Conservation (phyloP, 1,284 basidiomycete genomes). For the Fistulinella cinereoalba region DNA sequence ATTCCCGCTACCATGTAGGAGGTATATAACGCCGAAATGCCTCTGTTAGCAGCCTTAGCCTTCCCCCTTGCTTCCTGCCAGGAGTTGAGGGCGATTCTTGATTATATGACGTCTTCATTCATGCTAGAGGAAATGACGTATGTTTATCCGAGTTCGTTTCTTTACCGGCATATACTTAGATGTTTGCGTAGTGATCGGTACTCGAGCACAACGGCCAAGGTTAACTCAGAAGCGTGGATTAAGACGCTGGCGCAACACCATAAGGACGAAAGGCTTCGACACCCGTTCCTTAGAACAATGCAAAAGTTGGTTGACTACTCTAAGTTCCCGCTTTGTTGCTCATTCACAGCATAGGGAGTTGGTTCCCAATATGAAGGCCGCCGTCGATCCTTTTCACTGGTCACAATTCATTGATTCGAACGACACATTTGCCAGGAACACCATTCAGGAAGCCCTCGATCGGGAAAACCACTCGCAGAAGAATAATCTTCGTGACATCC, state of each 20-base stretch:
- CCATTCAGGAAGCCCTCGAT: constrained; percentile 25
- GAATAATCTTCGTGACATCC: constrained; percentile 15
- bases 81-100: constrained; percentile 25
- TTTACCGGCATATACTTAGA: not conserved
- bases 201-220: constrained; percentile 14
- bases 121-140: constrained; percentile 35
- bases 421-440: constrained; percentile 18
- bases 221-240: constrained; percentile 15
- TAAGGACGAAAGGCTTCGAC: constrained; percentile 2
- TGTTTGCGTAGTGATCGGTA: constrained; percentile 11
- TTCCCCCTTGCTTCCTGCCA: constrained; percentile 24
- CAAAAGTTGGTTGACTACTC: constrained; percentile 12
- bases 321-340: not conserved
- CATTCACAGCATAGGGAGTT: constrained; percentile 18
- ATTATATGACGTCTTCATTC: constrained; percentile 33
- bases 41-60: constrained; percentile 26
- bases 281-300: constrained; percentile 19
- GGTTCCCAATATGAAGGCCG: constrained; percentile 23
- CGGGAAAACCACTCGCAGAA: constrained; percentile 22
- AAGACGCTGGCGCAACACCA: constrained; percentile 13
- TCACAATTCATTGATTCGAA: constrained; percentile 28
- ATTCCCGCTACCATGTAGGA: constrained; percentile 18
- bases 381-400: constrained; percentile 28
- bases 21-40: constrained; percentile 32
- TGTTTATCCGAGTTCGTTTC: not conserved